Conservation (phyloP, 2,329 filamentous ascomycete genomes). For the Elsinoe australis region DNA sequence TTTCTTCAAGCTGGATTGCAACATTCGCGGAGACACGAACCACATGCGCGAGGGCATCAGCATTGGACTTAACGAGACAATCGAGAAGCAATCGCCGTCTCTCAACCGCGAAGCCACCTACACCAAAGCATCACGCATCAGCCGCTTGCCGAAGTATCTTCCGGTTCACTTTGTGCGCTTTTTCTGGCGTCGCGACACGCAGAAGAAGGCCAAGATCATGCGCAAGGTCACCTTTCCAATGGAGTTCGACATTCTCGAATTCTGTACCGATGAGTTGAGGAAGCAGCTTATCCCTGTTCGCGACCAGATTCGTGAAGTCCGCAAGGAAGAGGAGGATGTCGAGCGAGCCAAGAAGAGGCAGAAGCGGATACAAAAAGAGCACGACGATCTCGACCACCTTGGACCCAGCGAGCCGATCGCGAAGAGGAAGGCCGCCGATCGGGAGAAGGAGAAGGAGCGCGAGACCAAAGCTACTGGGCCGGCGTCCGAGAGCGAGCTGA, state of each 20-base stretch:
- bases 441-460: constrained; percentile 60
- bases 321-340: constrained; percentile 90
- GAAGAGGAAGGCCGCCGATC: constrained; percentile 78
- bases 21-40: constrained; percentile 81
- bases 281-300: constrained; percentile 81
- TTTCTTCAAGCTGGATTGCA: constrained; percentile 92
- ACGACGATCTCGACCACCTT: constrained; percentile 40
- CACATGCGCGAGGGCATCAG: constrained; percentile 83
- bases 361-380: constrained; percentile 58
- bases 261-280: constrained; percentile 84
- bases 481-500: constrained; percentile 37
- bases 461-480: constrained; percentile 29
- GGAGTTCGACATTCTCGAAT: constrained; percentile 87
- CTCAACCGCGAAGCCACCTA: constrained; percentile 74
- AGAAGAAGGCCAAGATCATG: constrained; percentile 99
- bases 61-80: constrained; percentile 73
- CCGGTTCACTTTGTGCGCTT: constrained; percentile 97
- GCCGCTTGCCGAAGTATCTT: constrained; percentile 85
- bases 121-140: constrained; percentile 84
- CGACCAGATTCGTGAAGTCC: constrained; percentile 89
- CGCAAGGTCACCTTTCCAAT: constrained; percentile 94
- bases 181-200: constrained; percentile 90
- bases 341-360: constrained; percentile 87
- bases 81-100: constrained; percentile 78
- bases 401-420: constrained; percentile 60